Evolutionary conservation across 208 protist genomes (phyloP).

Genomic region (Trypanosoma melophagium): DNA sequence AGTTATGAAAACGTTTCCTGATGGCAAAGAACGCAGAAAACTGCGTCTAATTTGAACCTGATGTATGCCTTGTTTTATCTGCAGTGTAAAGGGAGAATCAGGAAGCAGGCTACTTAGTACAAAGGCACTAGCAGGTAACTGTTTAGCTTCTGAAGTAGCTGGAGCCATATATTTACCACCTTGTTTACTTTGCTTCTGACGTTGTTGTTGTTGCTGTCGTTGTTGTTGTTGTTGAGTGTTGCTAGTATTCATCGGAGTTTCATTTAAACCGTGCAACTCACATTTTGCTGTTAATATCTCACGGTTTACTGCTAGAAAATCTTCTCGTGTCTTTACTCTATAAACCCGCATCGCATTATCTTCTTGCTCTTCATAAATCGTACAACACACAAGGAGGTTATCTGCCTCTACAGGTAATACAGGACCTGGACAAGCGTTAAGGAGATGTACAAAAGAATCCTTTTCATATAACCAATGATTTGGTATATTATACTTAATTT

Average conservation of each 20-base stretch:
- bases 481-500: conserved; percentile 57
- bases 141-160: not conserved
- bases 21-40: conserved; percentile 55
- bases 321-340: conserved; percentile 64
- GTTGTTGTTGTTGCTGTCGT: conserved; percentile 11
- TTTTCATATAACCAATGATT: conserved; percentile 62
- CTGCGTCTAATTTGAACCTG: conserved; percentile 62
- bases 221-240: conserved; percentile 3
- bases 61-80: conserved; percentile 34
- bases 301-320: conserved; percentile 61
- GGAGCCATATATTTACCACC: not conserved
- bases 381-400: conserved; percentile 72
- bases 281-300: conserved; percentile 76
- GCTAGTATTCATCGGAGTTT: conserved; percentile 11
- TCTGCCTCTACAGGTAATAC: conserved; percentile 53
- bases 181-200: not conserved
- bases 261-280: conserved; percentile 36
- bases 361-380: conserved; percentile 66
- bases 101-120: conserved; percentile 51
- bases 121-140: conserved; percentile 21
- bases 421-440: conserved; percentile 51
- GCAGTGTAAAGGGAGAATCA: conserved; percentile 56
- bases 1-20: conserved; percentile 57
- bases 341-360: conserved; percentile 45
- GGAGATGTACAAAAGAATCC: conserved; percentile 38